Evolutionary conservation across 208 protist genomes (phyloP), one percentile per base, ranked within the genome.

Genomic region (Herpetomonas muscarum): DNA sequence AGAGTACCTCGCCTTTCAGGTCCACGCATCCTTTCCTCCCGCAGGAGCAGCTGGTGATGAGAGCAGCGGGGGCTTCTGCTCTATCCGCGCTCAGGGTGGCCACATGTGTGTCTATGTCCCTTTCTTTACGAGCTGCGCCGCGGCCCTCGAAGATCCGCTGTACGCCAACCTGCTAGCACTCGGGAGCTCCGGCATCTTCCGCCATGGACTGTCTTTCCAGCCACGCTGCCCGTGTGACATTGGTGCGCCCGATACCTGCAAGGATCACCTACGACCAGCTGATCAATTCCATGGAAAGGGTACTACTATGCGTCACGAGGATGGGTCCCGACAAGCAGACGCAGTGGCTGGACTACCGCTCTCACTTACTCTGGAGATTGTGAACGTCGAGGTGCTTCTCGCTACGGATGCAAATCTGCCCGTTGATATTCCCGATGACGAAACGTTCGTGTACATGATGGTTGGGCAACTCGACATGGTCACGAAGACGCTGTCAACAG

Each of bases 361-460:
- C n/a, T 55, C 0, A 3, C 42, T 1, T 54, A 70, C 49, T 49
- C 29, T 1, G 67, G 47, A 3, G 51, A 70, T 12, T 30, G 34
- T 24, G 29, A 44, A 53, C 17, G 59, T 76, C 22, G 76, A 84
- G 37, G 42, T 84, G 2, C 57, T 77, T 21, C 13, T 84, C 1
- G 67, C 76, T 1, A 74, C 76, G 1, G 54, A 79, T 56, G 58
- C 56, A 3, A 26, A 22, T n/a, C 15, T 54, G 26, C 57, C 66
- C 7, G 56, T 85, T 10, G 55, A 74, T 41, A 44, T 74, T 24
- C n/a, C 37, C 6, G 59, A 76, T 48, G 52, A 61, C 24, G 62
- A 25, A 24, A 77, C 77, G 17, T 79, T 61, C 45, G 68, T 66
- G 47, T 64, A 69, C 31, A 44, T 79, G 30, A 50, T 49, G 28